Evolutionary conservation across 805 yeast genomes (phyloP), one percentile per base, ranked within the genome.

Genomic region (Starmerella apicola): DNA sequence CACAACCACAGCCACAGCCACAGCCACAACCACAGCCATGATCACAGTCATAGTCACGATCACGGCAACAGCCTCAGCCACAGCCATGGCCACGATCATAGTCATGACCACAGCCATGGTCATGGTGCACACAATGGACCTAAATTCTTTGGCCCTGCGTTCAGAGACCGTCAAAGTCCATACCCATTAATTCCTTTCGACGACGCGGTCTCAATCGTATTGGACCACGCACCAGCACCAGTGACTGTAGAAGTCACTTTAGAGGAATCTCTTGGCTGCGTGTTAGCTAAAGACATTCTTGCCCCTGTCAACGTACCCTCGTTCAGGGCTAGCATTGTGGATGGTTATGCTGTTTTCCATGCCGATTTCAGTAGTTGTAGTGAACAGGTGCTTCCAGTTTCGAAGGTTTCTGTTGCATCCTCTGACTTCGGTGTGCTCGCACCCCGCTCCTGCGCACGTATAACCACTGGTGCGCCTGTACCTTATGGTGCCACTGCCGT

Each of bases 391-490:
- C 65, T 64, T 39, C 64, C 65, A 0, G 48, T 52, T 5, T 41
- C 51, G 7, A 36, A 45, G 5, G 45, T 48, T 4, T 32, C 48
- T 12, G 34, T 36, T 1, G 53, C 56, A 0, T 41, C 56, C 3
- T 37, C 46, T 3, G 51, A 46, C 2, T 64, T 71, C 5, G 63
- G 59, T 0, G 21, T 32, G 9, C 35, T 64, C n/a, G 29, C 42
- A 3, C 44, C 58, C 1, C 68, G 70, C 1, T 45, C 59, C 3
- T 63, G 71, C 28, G 63, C 68, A 1, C 54, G 77, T 30, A 60
- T 71, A 20, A 71, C 76, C 1, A 71, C 76, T 0, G 77, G 77
- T 5, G 76, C 77, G 0, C 75, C 75, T 3, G 58, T 71, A 1
- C 76, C 76, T 0, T 54, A 55, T n/a, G 75, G 74, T 3, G 66